Percentiles rank a stretch among this genome's conserved stretches.
phyloP scores from a whole-genome alignment of 1,284 basidiomycete genomes.

The Leccinum griseonigrum region DNA sequence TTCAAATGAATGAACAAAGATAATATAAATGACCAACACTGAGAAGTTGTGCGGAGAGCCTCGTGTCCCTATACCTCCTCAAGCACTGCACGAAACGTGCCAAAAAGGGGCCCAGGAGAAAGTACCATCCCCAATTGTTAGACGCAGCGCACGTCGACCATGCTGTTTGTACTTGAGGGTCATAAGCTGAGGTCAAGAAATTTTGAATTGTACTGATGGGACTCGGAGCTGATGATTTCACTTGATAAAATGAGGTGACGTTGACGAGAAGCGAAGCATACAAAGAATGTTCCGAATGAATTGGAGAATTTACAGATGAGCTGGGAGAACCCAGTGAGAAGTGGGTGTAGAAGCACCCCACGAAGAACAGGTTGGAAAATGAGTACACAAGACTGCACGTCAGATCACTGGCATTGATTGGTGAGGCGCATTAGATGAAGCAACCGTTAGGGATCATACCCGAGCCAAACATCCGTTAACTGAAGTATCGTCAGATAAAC shows the following conservation, averaged over 20 bases:
- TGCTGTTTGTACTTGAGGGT: constrained; percentile 10
- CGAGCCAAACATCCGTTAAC: constrained; percentile 84
- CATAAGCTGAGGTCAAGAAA: constrained; percentile 8
- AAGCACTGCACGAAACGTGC: constrained; percentile 84
- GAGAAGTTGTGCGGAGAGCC: constrained; percentile 74
- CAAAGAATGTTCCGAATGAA: background rate
- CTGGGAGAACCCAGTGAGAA: background rate
- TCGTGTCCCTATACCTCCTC: constrained; percentile 81
- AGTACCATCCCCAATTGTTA: constrained; percentile 57
- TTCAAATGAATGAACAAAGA: background rate
- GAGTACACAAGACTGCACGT: constrained; percentile 77
- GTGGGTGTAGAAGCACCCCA: constrained; percentile 68
- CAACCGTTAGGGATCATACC: constrained; percentile 42
- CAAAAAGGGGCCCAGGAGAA: constrained; percentile 61
- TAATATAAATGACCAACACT: constrained; percentile 54
- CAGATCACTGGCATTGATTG: constrained; percentile 63
- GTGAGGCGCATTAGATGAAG: constrained; percentile 21
- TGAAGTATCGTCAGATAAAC: constrained; percentile 25
- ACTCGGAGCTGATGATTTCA: background rate
- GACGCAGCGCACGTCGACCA: constrained; percentile 17
- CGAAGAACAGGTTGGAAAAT: constrained; percentile 68
- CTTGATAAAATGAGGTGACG: background rate
- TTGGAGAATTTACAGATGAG: background rate
- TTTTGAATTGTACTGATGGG: background rate
- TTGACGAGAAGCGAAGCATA: background rate